Evolutionary conservation across 116 monocot genomes (phyloP).

Genomic region (Trichopus zeylanicus): DNA sequence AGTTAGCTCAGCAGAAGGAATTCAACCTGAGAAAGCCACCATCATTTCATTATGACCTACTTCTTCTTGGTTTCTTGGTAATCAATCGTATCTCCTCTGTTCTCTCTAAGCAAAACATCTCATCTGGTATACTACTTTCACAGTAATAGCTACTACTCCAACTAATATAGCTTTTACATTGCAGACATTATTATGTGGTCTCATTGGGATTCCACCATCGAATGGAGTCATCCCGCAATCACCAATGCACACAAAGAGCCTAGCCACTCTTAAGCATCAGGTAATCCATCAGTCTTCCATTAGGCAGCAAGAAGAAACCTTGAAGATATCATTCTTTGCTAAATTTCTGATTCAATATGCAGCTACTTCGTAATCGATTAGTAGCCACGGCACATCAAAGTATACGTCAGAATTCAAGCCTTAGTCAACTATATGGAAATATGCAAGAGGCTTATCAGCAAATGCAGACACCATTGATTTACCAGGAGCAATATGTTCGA

Average conservation of each 20-base stretch:
- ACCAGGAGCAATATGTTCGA: constrained; percentile 37
- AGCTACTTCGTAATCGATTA: constrained; percentile 51
- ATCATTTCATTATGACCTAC: constrained; percentile 71
- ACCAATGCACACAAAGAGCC: constrained; percentile 87
- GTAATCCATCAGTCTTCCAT: no score
- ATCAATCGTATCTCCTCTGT: not conserved
- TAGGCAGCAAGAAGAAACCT: no score
- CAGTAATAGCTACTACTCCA: no score
- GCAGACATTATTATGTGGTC: constrained; percentile 71
- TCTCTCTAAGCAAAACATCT: no score
- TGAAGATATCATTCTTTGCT: no score
- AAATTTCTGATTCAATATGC: not conserved
- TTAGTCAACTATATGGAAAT: constrained; percentile 54
- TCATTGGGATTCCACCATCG: constrained; percentile 67
- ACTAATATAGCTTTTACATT: not conserved
- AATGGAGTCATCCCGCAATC: constrained; percentile 89
- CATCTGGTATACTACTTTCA: no score
- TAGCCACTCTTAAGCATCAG: constrained; percentile 80
- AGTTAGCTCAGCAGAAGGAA: constrained; percentile 65
- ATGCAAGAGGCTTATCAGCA: constrained; percentile 71
- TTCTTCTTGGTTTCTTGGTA: constrained; percentile 68
- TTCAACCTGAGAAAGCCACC: constrained; percentile 69
- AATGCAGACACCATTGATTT: no score
- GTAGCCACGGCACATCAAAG: constrained; percentile 37
- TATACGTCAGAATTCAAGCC: no score